Conservation (phyloP, 768 basidiomycete genomes). For the Coprinopsis cinerea region DNA sequence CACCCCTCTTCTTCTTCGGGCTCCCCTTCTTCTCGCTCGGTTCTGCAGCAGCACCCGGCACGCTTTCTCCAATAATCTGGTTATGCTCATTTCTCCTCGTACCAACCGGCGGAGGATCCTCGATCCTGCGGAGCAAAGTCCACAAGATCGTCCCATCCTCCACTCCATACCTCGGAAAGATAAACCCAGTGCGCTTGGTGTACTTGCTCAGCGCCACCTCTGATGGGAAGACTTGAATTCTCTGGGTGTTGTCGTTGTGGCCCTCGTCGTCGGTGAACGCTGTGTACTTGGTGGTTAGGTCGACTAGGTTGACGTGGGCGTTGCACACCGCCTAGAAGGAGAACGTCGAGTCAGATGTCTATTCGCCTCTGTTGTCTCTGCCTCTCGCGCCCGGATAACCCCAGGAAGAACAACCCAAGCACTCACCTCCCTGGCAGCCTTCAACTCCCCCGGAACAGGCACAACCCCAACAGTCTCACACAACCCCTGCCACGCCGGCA, state of each 20-base stretch:
- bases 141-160: constrained; percentile 6
- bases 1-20: background rate
- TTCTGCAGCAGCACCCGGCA: background rate
- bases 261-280: too few relatives aligned
- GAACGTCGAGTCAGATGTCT: too few relatives aligned
- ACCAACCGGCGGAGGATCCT: background rate
- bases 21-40: background rate
- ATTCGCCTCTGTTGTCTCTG: too few relatives aligned
- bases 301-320: constrained; percentile 11
- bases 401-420: too few relatives aligned
- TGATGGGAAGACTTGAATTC: background rate
- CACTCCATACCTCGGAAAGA: constrained; percentile 3
- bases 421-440: background rate
- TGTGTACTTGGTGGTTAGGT: constrained; percentile 1
- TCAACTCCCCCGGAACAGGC: constrained; percentile 1
- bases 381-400: too few relatives aligned
- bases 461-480: background rate
- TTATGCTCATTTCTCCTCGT: background rate
- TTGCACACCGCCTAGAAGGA: background rate
- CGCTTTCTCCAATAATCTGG: background rate
- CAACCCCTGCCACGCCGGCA: constrained; percentile 2
- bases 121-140: constrained; percentile 10
- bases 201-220: constrained; percentile 10
- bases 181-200: background rate
- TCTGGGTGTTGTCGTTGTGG: constrained; percentile 1